These are phyloP conservation scores for Botrytis aclada DNA, from an alignment of 2,329 filamentous ascomycete species.

Conservation along the genomic window DNA sequence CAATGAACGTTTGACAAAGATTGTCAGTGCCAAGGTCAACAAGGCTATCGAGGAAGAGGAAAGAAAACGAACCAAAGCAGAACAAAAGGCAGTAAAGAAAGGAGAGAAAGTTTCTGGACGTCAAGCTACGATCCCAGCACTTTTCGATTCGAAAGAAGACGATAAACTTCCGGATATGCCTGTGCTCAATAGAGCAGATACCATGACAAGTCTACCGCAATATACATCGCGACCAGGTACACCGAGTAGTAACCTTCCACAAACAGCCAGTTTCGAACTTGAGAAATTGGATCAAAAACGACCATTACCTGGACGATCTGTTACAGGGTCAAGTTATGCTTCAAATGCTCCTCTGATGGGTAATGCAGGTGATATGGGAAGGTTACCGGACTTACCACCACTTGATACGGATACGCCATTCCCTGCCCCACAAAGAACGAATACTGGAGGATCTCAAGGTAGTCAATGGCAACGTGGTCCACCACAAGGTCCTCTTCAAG, in stretches of 20 bases:
- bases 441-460: conserved; percentile 31
- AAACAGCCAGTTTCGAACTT: conserved; percentile 49
- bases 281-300: conserved; percentile 52
- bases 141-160: conserved; percentile 54
- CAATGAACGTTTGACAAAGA: conserved; percentile 77
- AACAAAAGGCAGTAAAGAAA: conserved; percentile 49
- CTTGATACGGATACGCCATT: conserved; percentile 29
- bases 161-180: conserved; percentile 58
- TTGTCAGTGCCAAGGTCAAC: conserved; percentile 83
- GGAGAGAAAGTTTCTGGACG: conserved; percentile 51
- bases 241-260: conserved; percentile 40
- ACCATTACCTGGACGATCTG: conserved; percentile 46
- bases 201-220: conserved; percentile 57
- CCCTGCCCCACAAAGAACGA: conserved; percentile 31
- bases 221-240: conserved; percentile 61
- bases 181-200: conserved; percentile 57
- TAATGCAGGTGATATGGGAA: conserved; percentile 59
- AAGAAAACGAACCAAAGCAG: conserved; percentile 53
- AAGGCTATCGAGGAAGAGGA: conserved; percentile 81
- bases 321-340: conserved; percentile 58
- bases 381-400: conserved; percentile 32
- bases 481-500: conserved; percentile 10
- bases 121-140: conserved; percentile 65
- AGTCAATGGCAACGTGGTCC: conserved; percentile 31
- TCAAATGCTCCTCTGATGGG: conserved; percentile 62